Evolutionary conservation across 2,329 filamentous ascomycete species (phyloP), one percentile per base, ranked within the genome.

Genomic region (Chaetomiaceae sp.): DNA sequence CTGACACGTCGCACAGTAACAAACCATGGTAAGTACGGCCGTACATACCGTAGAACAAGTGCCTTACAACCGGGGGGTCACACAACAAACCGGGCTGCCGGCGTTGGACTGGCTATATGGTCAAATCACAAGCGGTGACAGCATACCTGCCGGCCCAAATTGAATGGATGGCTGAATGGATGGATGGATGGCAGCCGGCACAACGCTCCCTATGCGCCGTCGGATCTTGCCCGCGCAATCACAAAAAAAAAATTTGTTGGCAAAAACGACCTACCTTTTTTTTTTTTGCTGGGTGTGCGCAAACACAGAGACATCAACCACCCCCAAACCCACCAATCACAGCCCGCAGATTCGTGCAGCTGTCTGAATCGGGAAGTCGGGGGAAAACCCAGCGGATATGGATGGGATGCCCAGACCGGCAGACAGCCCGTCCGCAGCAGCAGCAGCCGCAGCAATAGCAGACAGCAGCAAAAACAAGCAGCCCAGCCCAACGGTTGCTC

Each of bases 341-440:
- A 18, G 21, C 14, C 33, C 45, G 32, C 40, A 29, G 25, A n/a
- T 38, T 42, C 36, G 21, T 34, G 52, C 52, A 50, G 8, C 16
- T 37, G 47, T 47, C 52, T 51, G 34, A 34, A 54, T 50, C 36
- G 47, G 52, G 52, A 38, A 54, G 23, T 51, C 23, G 27, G 34
- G 32, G 36, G 33, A 48, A 23, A 5, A 7, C n/a, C n/a, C n/a
- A n/a, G n/a, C n/a, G n/a, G n/a, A n/a, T n/a, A n/a, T n/a, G n/a
- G n/a, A n/a, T n/a, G n/a, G 29, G 14, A 9, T 29, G 25, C 25
- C 46, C 18, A 36, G 16, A n/a, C 44, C n/a, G 29, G 16, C 42
- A 45, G 20, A 23, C 46, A 37, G 14, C 34, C 45, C 34, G 34
- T 14, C 23, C 21, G n/a, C n/a, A n/a, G n/a, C n/a, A n/a, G n/a